Evolutionary conservation across 306 rosid species (phyloP).

Genomic region (Begonia masoniana): DNA sequence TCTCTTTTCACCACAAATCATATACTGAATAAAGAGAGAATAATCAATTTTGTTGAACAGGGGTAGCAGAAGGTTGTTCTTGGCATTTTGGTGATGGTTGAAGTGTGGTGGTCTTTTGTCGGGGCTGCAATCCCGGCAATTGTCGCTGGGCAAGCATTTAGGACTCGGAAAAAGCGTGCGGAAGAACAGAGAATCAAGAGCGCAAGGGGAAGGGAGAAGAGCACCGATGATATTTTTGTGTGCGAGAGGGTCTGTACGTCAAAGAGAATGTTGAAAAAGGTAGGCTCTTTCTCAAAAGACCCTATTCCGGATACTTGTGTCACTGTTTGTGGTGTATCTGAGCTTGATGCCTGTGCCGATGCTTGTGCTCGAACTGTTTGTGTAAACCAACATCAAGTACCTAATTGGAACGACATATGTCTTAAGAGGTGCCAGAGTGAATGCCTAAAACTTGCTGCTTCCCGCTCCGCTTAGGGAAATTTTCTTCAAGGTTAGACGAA

Average conservation of each 20-base stretch:
- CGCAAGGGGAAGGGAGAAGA: constrained; percentile 83
- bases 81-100: constrained; percentile 37
- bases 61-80: not conserved
- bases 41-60: not conserved
- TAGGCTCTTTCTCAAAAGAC: constrained; percentile 85
- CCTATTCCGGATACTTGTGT: constrained; percentile 94
- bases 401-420: constrained; percentile 85
- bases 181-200: constrained; percentile 62
- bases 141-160: constrained; percentile 69
- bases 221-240: constrained; percentile 71
- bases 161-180: constrained; percentile 44
- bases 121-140: constrained; percentile 78
- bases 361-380: constrained; percentile 93
- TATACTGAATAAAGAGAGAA: no score
- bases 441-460: constrained; percentile 65
- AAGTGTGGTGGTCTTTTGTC: constrained; percentile 84
- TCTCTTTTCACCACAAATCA: no score
- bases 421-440: constrained; percentile 92
- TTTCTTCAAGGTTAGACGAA: not conserved
- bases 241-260: constrained; percentile 94
- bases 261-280: constrained; percentile 85
- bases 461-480: constrained; percentile 41
- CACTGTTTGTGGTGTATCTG: constrained; percentile 88
- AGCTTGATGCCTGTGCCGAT: constrained; percentile 87
- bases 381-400: constrained; percentile 89